Evolutionary conservation across 176 grass and related monocot genomes (phyloP).

Genomic region (Panicum miliaceum): DNA sequence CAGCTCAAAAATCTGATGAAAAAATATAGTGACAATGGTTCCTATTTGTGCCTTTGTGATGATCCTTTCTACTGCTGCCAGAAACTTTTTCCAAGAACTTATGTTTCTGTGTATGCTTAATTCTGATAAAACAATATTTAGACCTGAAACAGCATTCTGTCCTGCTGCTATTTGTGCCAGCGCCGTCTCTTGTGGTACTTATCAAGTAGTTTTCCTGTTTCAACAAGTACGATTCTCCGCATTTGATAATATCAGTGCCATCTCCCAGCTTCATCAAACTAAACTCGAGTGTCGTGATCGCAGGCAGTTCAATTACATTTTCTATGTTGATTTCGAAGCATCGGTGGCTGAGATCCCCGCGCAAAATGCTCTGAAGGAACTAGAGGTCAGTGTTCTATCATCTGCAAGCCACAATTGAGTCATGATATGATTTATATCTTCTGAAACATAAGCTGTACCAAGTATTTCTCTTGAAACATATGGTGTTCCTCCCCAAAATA

Average conservation of each 20-base stretch:
- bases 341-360: slow-evolving; percentile 60
- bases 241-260: neutral
- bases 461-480: neutral
- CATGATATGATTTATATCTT: slow-evolving; percentile 15
- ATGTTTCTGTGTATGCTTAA: neutral
- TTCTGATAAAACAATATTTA: neutral
- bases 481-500: neutral
- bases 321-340: slow-evolving; percentile 71
- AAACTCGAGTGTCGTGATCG: neutral
- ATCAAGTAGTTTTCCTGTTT: slow-evolving; percentile 4
- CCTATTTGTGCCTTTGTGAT: neutral
- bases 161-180: neutral
- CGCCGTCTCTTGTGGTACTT: neutral
- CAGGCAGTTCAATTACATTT: slow-evolving; percentile 75
- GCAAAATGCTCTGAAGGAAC: slow-evolving; percentile 63
- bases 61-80: neutral
- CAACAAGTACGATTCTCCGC: neutral
- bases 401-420: slow-evolving; percentile 1
- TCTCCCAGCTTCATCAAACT: neutral
- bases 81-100: neutral
- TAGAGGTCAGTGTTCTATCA: slow-evolving; percentile 45
- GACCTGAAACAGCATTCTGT: neutral
- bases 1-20: neutral
- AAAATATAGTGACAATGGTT: neutral
- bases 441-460: neutral